Conservation (phyloP, 768 basidiomycete genomes). For the Leucocoprinus sp. region DNA sequence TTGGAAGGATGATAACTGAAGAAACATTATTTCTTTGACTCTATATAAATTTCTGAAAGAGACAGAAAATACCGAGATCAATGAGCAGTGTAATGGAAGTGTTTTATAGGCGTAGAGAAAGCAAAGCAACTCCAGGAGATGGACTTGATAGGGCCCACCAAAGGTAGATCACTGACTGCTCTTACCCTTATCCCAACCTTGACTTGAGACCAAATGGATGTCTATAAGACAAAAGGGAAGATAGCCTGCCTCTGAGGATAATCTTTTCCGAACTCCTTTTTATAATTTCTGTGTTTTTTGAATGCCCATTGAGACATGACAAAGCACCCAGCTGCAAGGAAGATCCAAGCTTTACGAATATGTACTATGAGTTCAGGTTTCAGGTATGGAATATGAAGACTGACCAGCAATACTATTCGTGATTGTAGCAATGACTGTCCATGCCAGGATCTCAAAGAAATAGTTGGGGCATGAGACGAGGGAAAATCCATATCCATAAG, state of each 20-base stretch:
- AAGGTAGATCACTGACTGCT: too few species aligned
- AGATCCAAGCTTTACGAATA: slow-evolving; percentile 43
- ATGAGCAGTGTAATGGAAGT: too few species aligned
- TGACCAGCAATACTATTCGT: slow-evolving; percentile 69
- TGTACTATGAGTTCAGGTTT: background rate
- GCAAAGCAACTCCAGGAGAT: too few species aligned
- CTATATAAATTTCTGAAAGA: too few species aligned
- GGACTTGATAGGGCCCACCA: too few species aligned
- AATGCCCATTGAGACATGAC: slow-evolving; percentile 85
- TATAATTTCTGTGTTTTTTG: slow-evolving; percentile 86
- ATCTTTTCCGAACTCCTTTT: slow-evolving; percentile 86
- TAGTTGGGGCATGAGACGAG: slow-evolving; percentile 91
- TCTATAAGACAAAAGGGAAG: slow-evolving; percentile 62
- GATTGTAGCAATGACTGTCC: slow-evolving; percentile 66
- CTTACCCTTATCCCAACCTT: background rate
- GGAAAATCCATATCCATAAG: slow-evolving; percentile 87
- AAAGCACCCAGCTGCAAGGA: slow-evolving; percentile 48
- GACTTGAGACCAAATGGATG: background rate
- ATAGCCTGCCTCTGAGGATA: slow-evolving; percentile 78
- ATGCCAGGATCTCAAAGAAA: slow-evolving; percentile 79
- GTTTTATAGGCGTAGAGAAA: too few species aligned
- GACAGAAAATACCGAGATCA: too few species aligned
- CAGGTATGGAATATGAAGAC: slow-evolving; percentile 20
- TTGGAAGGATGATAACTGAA: too few species aligned
- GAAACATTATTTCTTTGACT: too few species aligned